These are phyloP conservation scores for Boletus vermiculosoides DNA, from an alignment of 768 basidiomycete species.

Conservation along the genomic window DNA sequence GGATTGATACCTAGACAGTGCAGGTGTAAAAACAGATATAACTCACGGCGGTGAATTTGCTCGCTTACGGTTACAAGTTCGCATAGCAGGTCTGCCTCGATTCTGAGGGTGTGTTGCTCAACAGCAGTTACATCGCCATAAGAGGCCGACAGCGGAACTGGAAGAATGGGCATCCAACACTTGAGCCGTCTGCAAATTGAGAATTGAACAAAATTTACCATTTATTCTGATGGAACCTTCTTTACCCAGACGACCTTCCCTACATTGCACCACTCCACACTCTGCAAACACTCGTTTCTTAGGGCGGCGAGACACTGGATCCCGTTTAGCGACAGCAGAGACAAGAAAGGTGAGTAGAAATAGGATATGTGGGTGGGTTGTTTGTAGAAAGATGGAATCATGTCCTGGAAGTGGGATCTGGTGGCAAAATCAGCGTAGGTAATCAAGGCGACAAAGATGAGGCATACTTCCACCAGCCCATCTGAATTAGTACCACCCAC, in stretches of 20 bases:
- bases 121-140: conserved; percentile 48
- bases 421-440: neutral
- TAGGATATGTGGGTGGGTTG: conserved; percentile 66
- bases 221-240: conserved; percentile 12
- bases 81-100: conserved; percentile 70
- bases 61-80: conserved; percentile 62
- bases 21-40: neutral
- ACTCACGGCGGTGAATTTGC: neutral
- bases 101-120: conserved; percentile 49
- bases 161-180: neutral
- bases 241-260: conserved; percentile 41
- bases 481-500: conserved; percentile 37
- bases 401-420: conserved; percentile 35
- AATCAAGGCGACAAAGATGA: conserved; percentile 19
- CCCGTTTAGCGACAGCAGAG: conserved; percentile 64
- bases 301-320: conserved; percentile 71
- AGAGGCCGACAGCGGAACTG: conserved; percentile 59
- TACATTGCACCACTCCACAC: conserved; percentile 53
- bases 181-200: neutral
- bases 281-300: conserved; percentile 67
- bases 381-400: conserved; percentile 51
- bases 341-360: conserved; percentile 67
- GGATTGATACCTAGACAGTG: conserved; percentile 52
- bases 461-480: conserved; percentile 39
- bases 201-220: conserved; percentile 8